Conservation (phyloP, 1,284 basidiomycete species). For the Cryptococcus sp. region DNA sequence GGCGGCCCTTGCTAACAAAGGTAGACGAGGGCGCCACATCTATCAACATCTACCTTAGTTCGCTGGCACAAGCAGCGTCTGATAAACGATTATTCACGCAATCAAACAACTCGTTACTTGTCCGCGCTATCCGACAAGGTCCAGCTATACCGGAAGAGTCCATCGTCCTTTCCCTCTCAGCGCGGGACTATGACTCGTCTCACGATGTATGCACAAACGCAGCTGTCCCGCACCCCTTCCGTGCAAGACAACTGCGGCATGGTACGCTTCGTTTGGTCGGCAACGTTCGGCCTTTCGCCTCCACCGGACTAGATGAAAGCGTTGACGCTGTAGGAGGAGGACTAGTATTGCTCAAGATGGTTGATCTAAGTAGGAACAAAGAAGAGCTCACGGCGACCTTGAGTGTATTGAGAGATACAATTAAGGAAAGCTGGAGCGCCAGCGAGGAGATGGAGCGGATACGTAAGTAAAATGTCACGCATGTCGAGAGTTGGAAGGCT, state of each 20-base stretch:
- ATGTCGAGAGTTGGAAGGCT: neutral
- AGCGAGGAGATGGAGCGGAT: slow-evolving; percentile 88
- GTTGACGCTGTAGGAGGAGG: slow-evolving; percentile 84
- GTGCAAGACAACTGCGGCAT: slow-evolving; percentile 35
- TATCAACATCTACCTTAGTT: slow-evolving; percentile 50
- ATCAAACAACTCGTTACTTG: slow-evolving; percentile 44
- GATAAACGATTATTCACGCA: slow-evolving; percentile 40
- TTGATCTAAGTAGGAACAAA: slow-evolving; percentile 74
- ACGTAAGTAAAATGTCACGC: slow-evolving; percentile 57
- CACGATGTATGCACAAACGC: slow-evolving; percentile 35
- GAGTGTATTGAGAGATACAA: slow-evolving; percentile 70
- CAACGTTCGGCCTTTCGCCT: slow-evolving; percentile 64
- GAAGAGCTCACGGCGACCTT: slow-evolving; percentile 73
- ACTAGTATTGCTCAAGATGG: slow-evolving; percentile 69
- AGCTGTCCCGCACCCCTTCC: slow-evolving; percentile 40
- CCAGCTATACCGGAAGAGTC: slow-evolving; percentile 46
- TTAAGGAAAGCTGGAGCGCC: slow-evolving; percentile 84
- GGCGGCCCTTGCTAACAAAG: neutral
- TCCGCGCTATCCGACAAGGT: slow-evolving; percentile 49
- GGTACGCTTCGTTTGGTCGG: slow-evolving; percentile 56
- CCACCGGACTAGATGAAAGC: slow-evolving; percentile 69
- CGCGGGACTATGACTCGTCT: slow-evolving; percentile 33
- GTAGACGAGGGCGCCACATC: slow-evolving; percentile 51
- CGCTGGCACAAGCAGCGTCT: slow-evolving; percentile 34
- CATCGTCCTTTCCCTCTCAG: slow-evolving; percentile 44